Evolutionary conservation across 768 basidiomycete species (phyloP).

Genomic region (Kondoa subrosea): DNA sequence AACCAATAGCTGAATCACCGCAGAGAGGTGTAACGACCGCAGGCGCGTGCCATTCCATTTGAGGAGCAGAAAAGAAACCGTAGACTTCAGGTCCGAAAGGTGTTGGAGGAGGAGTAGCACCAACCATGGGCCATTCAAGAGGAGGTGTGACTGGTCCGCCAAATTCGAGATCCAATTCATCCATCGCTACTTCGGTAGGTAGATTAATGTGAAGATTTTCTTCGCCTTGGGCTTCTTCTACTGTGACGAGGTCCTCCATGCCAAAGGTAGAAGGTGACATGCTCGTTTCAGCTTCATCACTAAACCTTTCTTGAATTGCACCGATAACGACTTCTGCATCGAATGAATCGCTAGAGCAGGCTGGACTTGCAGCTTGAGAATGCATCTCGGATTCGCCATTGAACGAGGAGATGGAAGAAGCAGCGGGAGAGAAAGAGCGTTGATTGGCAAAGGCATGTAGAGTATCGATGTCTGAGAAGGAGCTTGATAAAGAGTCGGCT

Average conservation of each 20-base stretch:
- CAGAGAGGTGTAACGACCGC: background rate
- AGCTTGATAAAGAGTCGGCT: background rate
- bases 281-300: background rate
- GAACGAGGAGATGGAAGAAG: conserved; percentile 1
- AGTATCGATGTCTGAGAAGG: background rate
- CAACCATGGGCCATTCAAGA: background rate
- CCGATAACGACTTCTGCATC: conserved; percentile 4
- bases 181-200: background rate
- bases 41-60: conserved; percentile 3
- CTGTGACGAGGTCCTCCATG: background rate
- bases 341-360: background rate
- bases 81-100: conserved; percentile 6
- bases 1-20: background rate
- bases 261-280: background rate
- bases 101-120: conserved; percentile 4
- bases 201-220: background rate
- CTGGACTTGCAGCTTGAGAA: background rate
- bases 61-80: conserved; percentile 1
- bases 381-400: background rate
- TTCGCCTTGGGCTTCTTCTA: background rate
- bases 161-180: background rate
- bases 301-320: background rate
- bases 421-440: conserved; percentile 6
- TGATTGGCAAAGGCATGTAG: background rate
- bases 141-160: background rate